phyloP scores from a whole-genome alignment of 768 basidiomycete genomes.

The Astraeus odoratus region DNA sequence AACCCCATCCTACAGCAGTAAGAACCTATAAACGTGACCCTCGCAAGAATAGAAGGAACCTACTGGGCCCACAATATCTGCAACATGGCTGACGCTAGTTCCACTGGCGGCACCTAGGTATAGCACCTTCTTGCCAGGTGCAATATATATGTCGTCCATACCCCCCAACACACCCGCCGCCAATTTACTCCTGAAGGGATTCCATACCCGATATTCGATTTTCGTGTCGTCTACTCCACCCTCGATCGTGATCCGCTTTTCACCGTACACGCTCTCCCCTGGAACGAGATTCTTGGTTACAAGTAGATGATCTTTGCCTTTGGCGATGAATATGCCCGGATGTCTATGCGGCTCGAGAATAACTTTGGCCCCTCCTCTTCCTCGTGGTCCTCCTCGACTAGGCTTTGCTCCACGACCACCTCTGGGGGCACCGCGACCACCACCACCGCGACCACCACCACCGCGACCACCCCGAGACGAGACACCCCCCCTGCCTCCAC shows the following conservation, averaged over 20 bases:
- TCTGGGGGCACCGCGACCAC: conserved; percentile 34
- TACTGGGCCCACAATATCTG: conserved; percentile 96
- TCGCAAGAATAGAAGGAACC: conserved; percentile 21
- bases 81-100: conserved; percentile 97
- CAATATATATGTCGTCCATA: conserved; percentile 88
- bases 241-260: conserved; percentile 92
- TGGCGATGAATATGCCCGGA: conserved; percentile 91
- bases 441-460: no score
- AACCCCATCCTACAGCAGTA: conserved; percentile 65
- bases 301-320: conserved; percentile 93
- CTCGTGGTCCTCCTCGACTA: conserved; percentile 56
- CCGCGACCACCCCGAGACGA: conserved; percentile 31
- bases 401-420: conserved; percentile 41
- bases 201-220: conserved; percentile 98
- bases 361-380: conserved; percentile 79
- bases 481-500: conserved; percentile 34
- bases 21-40: conserved; percentile 5
- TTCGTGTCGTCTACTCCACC: conserved; percentile 72
- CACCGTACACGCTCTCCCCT: conserved; percentile 96
- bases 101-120: conserved; percentile 98
- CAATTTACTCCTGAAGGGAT: conserved; percentile 95
- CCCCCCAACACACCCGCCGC: conserved; percentile 96
- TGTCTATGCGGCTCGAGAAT: conserved; percentile 95
- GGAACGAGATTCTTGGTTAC: conserved; percentile 98
- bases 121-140: conserved; percentile 90